phyloP scores from a whole-genome alignment of 108 stramenopile genomes.

The Pseudonitzschia multistriata region DNA sequence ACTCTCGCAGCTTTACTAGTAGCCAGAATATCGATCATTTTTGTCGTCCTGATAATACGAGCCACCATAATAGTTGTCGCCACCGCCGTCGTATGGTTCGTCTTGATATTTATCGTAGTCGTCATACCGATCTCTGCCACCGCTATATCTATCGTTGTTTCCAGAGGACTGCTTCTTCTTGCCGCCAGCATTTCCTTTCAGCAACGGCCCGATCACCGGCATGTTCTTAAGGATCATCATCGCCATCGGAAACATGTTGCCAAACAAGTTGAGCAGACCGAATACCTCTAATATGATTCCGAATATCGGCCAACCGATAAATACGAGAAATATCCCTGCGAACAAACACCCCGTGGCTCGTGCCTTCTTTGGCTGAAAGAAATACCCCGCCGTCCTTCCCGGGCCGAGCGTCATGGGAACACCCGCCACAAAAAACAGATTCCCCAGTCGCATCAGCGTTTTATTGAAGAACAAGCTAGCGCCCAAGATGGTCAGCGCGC shows the following conservation, averaged over 20 bases:
- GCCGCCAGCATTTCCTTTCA: slow-evolving; percentile 36
- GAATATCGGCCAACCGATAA: slow-evolving; percentile 84
- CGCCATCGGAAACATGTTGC: slow-evolving; percentile 88
- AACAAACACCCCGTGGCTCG: slow-evolving; percentile 80
- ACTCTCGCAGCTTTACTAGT: too few relatives aligned
- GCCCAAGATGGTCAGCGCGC: slow-evolving; percentile 74
- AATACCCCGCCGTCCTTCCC: slow-evolving; percentile 79
- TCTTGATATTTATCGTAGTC: neutral
- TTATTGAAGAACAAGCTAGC: slow-evolving; percentile 94
- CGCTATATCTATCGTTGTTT: slow-evolving; percentile 25
- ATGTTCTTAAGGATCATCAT: slow-evolving; percentile 62
- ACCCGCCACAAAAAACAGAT: slow-evolving; percentile 81
- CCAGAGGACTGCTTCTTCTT: slow-evolving; percentile 20
- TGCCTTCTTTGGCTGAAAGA: slow-evolving; percentile 85
- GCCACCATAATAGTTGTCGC: neutral
- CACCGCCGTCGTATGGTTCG: neutral
- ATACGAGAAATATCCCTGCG: slow-evolving; percentile 79
- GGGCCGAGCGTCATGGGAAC: slow-evolving; percentile 89
- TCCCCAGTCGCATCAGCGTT: slow-evolving; percentile 90
- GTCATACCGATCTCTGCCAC: slow-evolving; percentile 13
- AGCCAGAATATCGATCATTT: neutral
- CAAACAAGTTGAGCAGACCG: slow-evolving; percentile 92
- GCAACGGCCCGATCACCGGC: slow-evolving; percentile 70
- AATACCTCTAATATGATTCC: slow-evolving; percentile 90
- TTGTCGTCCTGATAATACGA: slow-evolving; percentile 5